A percentile compares a stretch with the other conserved stretches of the same genome.
Evolutionary conservation across 441 rosid genomes (phyloP).

Genomic region (Corymbia calophylla): DNA sequence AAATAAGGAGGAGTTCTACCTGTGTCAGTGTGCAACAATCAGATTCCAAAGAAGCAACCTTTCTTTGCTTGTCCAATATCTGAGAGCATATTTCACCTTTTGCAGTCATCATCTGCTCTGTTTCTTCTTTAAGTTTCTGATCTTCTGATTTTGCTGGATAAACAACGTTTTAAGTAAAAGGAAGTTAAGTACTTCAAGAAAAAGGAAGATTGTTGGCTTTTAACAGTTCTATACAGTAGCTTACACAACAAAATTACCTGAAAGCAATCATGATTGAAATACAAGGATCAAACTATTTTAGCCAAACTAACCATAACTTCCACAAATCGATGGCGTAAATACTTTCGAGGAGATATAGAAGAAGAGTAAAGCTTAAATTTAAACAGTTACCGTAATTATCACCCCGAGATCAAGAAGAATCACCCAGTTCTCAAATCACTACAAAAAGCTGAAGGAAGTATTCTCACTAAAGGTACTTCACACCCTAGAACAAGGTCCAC

Average conservation of each 20-base stretch:
- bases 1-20: conserved; percentile 17
- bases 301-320: background rate
- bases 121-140: conserved; percentile 38
- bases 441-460: background rate
- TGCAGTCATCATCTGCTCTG: conserved; percentile 35
- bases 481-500: background rate
- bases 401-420: background rate
- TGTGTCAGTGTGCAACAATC: conserved; percentile 54
- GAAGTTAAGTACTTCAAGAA: background rate
- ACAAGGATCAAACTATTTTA: background rate
- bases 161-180: background rate
- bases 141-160: conserved; percentile 46
- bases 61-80: conserved; percentile 55
- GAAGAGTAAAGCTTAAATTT: background rate
- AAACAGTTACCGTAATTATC: background rate
- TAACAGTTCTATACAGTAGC: background rate
- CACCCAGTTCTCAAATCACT: background rate
- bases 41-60: conserved; percentile 40
- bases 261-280: background rate
- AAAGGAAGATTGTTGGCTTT: background rate
- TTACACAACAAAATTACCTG: background rate
- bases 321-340: background rate
- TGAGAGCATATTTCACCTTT: conserved; percentile 51
- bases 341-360: background rate
- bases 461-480: background rate